Conservation (phyloP, 148 eudicot genomes). For the Drosera capensis region DNA sequence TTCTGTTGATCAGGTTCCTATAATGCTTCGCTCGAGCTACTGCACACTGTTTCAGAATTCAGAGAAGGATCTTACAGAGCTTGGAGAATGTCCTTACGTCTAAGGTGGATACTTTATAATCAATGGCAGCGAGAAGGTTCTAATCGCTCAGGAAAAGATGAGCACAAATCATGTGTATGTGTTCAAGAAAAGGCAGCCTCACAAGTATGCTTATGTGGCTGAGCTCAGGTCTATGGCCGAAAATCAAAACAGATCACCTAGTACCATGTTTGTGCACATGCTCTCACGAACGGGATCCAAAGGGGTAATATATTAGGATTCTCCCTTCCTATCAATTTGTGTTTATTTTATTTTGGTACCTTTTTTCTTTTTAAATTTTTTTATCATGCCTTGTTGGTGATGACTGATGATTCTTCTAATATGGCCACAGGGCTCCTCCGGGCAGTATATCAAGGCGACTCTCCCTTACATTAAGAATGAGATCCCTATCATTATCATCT, state of each 20-base stretch:
- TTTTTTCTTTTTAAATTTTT: not conserved
- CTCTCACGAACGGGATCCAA: conserved; percentile 90
- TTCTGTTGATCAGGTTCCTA: conserved; percentile 64
- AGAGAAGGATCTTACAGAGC: conserved; percentile 96
- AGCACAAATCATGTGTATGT: conserved; percentile 98
- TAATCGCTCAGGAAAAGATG: conserved; percentile 99
- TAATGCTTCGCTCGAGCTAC: conserved; percentile 97
- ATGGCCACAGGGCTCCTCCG: conserved; percentile 76
- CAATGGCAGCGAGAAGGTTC: conserved; percentile 97
- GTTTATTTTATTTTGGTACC: not conserved
- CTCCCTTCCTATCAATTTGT: not conserved
- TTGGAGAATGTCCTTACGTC: conserved; percentile 96
- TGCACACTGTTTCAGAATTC: conserved; percentile 88
- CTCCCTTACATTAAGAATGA: conserved; percentile 87
- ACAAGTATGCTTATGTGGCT: conserved; percentile 87
- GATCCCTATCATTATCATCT: conserved; percentile 87
- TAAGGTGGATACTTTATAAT: conserved; percentile 98
- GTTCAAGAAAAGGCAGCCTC: conserved; percentile 96
- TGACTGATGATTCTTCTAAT: conserved; percentile 1
- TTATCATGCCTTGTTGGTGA: conserved; percentile 1
- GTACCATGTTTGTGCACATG: conserved; percentile 97
- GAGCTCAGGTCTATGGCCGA: conserved; percentile 99
- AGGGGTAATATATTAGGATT: conserved; percentile 54
- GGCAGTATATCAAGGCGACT: conserved; percentile 91
- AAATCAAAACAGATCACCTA: conserved; percentile 87